Base-by-base conservation (phyloP, 2,329 filamentous ascomycete species). In the Arthrobotrys megalospora region DNA sequence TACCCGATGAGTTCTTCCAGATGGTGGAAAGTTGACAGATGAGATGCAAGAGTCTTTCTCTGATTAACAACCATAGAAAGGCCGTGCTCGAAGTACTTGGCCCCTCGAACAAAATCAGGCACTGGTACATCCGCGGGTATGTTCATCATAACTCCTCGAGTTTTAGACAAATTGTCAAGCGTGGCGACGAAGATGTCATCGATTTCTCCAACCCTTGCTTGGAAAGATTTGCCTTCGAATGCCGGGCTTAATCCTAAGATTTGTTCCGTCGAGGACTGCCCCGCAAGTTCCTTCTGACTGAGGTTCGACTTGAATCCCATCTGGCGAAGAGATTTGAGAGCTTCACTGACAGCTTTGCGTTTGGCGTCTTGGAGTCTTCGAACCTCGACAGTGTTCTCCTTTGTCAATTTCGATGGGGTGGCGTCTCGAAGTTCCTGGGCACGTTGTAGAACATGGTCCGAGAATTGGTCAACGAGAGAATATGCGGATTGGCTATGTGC, bases 261-360 rank as follows among this genome's bases (percentile, higher is more conserved):
- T 4, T 88, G 85, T 5, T 92, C 88, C 6, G 93, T 86, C 0
- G 92, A 91, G 32, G 89, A 87, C 84, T 99, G 96, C 66, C 90
- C 89, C 45, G 88, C 88, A 16, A 98, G 86, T 50, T 91, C 87
- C 82, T 92, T 90, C 12, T 90, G 90, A 80, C 92, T 90, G 14
- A 97, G 87, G 82, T 97, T 97, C 65, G 91, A 90, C 81, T 91
- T 91, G 81, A 99, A 89, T 3, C 96, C 96, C 95, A 99, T 98
- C 72, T 91, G 89, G 41, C 93, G 90, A 32, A 97, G 86, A 21
- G 91, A 89, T 82, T 93, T 94, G 80, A 99, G 86, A 0, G 92
- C 94, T 81, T 98, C 95, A 0, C 93, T 92, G 81, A 97, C 96
- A 12, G 98, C 88, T 81, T 94, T 94, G 50, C 93, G 90, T 85